Base-by-base conservation (phyloP, 2,329 filamentous ascomycete species). In the Pseudomassariella vexata region DNA sequence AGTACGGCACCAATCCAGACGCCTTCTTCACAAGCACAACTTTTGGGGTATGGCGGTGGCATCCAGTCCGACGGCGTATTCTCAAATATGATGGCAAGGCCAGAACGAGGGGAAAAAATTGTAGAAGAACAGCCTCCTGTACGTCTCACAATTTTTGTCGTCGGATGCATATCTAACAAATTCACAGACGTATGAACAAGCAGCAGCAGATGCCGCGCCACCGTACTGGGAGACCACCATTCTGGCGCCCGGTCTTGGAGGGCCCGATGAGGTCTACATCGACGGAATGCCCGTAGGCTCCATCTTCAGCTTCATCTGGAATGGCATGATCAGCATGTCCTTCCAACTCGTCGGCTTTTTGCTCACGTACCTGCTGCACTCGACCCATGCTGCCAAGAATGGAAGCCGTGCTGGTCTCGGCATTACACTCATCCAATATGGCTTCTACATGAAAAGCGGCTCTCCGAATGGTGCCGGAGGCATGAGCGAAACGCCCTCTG, bases 211-310 rank as follows among this genome's bases (percentile, higher is more conserved):
- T 59, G 84, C 88, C 16, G 92, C 92, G 28, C 92, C 92, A 1
- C 92, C 92, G 0, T 98, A 98, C 62, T 98, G 92, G 92, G 92
- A 98, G 66, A 98, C 92, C 5, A 96, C 92, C 0, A 95, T 98
- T 44, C 75, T 98, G 31, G 90, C 89, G 0, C 92, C 92, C 1
- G 92, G 90, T 34, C 78, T 92, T 44, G 84, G 84, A 32, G 85
- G 84, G n/a, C 78, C 81, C 23, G 89, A 96, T 53, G 92, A 98
- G 58, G 90, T 98, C 28, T 98, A 92, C 52, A 85, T 98, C 36
- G 92, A 98, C 55, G 92, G 92, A 48, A 82, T 98, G 53, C 88
- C 94, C 3, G 92, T 94, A 32, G 86, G 86, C 42, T 88, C 85
- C 29, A 66, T 92, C 40, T 94, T 94, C 63, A 83, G 79, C 39